Evolutionary conservation across 2,329 filamentous ascomycete genomes (phyloP), one percentile per base, ranked within the genome.

Genomic region (Talaromyces sp.): DNA sequence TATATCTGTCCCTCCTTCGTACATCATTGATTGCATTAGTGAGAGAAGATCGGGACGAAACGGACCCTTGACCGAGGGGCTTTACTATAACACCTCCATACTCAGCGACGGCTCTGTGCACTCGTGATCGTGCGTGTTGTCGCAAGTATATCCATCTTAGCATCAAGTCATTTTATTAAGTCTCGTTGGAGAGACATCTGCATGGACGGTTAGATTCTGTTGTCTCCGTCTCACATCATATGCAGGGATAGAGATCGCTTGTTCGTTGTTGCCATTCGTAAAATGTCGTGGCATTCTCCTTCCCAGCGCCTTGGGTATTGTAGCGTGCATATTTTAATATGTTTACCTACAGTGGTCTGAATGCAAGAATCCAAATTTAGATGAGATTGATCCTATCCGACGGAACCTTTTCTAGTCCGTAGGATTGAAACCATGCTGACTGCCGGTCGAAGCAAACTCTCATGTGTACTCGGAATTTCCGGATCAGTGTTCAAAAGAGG

Each of bases 41-140:
- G 31, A 18, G 21, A 44, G 58, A 31, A 60, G 44, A 60, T 60
- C 44, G 58, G 58, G 58, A 40, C 48, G 58, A 40, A 52, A 60
- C 33, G 58, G 58, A 28, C 25, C 44, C 40, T 54, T 54, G 31
- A 21, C 50, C 18, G 50, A 54, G 31, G n/a, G 50, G n/a, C 31
- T 14, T 37, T 23, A 14, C 31, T 23, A 14, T 52, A 33, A 3
- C 16, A 12, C 25, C 23, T 31, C 5, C 12, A 6, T 28, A 28
- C 46, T 50, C 7, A 31, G 46, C 3, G 46, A 50, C 3, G 46
- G 31, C 9, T 35, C 31, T 23, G n/a, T 52, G 28, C n/a, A 11
- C 14, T 33, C 14, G n/a, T 54, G 11, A 37, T 37, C 50, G 16
- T 54, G 50, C 18, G 23, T 18, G 5, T 9, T 35, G 5, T 14